phyloP scores from a whole-genome alignment of 257 asterid genomes.

The Striga asiatica region DNA sequence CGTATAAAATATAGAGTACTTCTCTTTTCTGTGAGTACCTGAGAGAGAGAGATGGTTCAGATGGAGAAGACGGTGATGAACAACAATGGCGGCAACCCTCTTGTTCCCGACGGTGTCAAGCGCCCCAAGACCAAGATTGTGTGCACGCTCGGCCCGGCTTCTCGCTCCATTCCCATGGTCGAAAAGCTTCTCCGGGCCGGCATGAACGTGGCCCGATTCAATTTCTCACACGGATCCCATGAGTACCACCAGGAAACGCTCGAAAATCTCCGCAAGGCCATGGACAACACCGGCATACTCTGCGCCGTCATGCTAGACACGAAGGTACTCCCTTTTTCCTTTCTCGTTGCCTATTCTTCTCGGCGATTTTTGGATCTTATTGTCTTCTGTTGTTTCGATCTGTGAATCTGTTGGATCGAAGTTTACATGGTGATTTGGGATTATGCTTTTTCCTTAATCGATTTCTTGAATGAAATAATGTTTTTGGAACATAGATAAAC shows the following conservation, averaged over 20 bases:
- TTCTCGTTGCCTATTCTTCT: neutral
- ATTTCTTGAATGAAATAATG: too few relatives aligned
- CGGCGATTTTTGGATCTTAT: neutral
- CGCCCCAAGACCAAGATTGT: constrained; percentile 71
- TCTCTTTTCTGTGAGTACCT: neutral
- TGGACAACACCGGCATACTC: constrained; percentile 63
- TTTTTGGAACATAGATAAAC: too few relatives aligned
- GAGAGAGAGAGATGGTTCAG: neutral
- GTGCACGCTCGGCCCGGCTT: constrained; percentile 71
- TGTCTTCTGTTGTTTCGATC: neutral
- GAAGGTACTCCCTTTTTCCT: constrained; percentile 24
- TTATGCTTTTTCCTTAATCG: neutral
- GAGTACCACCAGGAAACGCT: constrained; percentile 71
- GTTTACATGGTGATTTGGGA: neutral
- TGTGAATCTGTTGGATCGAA: neutral
- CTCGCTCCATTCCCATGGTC: constrained; percentile 53
- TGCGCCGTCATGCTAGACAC: constrained; percentile 78
- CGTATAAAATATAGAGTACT: neutral
- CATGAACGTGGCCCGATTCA: constrained; percentile 72
- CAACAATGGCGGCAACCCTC: constrained; percentile 4
- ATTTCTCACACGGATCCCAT: constrained; percentile 68
- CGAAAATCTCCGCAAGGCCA: constrained; percentile 53
- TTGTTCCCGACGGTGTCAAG: constrained; percentile 1
- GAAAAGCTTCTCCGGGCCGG: constrained; percentile 67
- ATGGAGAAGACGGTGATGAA: constrained; percentile 8